Percentiles rank a stretch among this genome's conserved stretches.
Evolutionary conservation across 371 early-diverging fungal species (phyloP).

Genomic region (Chytridiales sp.): DNA sequence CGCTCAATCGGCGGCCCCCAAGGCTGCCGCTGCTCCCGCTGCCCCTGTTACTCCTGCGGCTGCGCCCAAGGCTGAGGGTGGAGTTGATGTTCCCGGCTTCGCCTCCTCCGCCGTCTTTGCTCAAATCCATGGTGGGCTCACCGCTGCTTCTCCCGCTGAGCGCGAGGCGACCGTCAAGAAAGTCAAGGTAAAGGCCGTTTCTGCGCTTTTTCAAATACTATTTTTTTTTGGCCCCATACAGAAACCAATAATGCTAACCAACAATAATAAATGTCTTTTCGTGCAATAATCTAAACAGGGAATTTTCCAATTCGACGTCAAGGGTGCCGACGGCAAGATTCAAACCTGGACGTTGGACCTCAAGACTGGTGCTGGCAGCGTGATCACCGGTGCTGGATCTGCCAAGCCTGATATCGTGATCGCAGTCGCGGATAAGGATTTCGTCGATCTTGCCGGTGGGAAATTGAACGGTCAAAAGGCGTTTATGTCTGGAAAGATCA

Average conservation of each 20-base stretch:
- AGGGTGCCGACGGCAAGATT: constrained; percentile 56
- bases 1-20: constrained; percentile 14
- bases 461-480: constrained; percentile 84
- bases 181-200: no score
- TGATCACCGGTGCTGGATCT: constrained; percentile 47
- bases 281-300: no score
- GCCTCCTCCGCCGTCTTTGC: constrained; percentile 17
- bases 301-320: constrained; percentile 80
- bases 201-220: no score
- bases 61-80: constrained; percentile 7
- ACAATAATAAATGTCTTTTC: no score
- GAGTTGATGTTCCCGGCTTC: constrained; percentile 25
- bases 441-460: constrained; percentile 78
- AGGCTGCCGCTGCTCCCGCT: constrained; percentile 14
- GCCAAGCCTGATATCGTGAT: constrained; percentile 46
- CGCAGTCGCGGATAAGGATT: constrained; percentile 65
- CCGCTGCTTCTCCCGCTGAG: constrained; percentile 13
- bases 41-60: constrained; percentile 18
- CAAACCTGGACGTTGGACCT: constrained; percentile 75
- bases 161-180: constrained; percentile 52
- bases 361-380: constrained; percentile 52
- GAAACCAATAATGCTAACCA: no score
- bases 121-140: constrained; percentile 12
- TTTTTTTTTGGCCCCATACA: no score
- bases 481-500: constrained; percentile 86